A percentile compares a stretch with the other conserved stretches of the same genome.
These are phyloP conservation scores for Neofusicoccum laricinum DNA, from an alignment of 2,329 filamentous ascomycete genomes.

Conservation along the genomic window DNA sequence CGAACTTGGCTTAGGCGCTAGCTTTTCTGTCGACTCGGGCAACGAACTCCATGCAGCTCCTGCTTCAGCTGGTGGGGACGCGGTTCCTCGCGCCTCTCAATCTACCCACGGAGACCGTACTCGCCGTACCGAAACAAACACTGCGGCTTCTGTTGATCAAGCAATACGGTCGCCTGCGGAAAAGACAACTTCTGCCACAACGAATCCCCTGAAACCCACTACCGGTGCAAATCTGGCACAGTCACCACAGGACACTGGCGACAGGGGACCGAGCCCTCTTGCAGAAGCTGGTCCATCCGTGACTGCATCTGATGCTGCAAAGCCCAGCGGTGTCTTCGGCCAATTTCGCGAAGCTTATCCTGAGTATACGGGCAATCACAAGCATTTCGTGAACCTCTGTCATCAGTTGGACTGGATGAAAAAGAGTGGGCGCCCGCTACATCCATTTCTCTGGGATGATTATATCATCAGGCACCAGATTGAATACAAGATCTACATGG, in stretches of 20 bases:
- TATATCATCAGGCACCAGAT: conserved; percentile 34
- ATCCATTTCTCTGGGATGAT: conserved; percentile 40
- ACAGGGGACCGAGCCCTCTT: background rate
- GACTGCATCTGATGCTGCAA: background rate
- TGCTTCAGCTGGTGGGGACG: no score
- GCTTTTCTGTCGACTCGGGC: background rate
- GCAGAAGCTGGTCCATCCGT: background rate
- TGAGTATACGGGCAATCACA: conserved; percentile 30
- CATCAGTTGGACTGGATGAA: conserved; percentile 28
- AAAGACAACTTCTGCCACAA: background rate
- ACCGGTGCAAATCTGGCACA: background rate
- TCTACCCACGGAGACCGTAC: background rate
- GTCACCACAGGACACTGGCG: background rate
- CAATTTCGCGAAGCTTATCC: conserved; percentile 25
- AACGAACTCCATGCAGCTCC: background rate
- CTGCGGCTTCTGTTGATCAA: background rate
- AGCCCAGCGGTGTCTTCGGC: background rate
- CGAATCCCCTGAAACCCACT: background rate
- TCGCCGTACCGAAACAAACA: background rate
- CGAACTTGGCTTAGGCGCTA: background rate
- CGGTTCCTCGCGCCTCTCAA: background rate
- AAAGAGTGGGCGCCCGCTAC: conserved; percentile 30
- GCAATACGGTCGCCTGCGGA: background rate
- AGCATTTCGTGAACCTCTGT: conserved; percentile 34
- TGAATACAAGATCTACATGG: conserved; percentile 30